phyloP scores from a whole-genome alignment of 345 rosid genomes.

The Corchorus capsularis region DNA sequence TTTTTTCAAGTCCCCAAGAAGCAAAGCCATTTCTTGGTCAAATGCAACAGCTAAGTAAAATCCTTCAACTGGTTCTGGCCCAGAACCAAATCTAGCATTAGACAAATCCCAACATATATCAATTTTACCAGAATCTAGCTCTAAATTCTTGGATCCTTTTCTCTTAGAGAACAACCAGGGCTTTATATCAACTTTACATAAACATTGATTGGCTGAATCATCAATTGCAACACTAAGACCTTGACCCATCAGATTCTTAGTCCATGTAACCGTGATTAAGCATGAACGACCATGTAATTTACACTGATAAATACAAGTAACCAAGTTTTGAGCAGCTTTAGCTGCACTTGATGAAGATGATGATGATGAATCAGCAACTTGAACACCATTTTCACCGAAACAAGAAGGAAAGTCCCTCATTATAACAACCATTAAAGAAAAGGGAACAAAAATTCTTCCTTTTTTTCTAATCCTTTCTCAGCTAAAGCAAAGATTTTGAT shows the following conservation, averaged over 20 bases:
- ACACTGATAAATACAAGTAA: constrained; percentile 74
- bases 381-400: constrained; percentile 95
- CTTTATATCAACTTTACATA: constrained; percentile 84
- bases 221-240: constrained; percentile 71
- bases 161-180: constrained; percentile 90
- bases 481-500: neutral
- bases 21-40: constrained; percentile 59
- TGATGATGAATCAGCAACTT: constrained; percentile 81
- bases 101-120: constrained; percentile 76
- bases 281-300: constrained; percentile 58
- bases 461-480: constrained; percentile 13
- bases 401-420: constrained; percentile 99
- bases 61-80: constrained; percentile 79
- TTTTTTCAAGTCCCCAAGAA: constrained; percentile 79
- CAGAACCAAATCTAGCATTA: constrained; percentile 73
- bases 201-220: constrained; percentile 59
- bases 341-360: constrained; percentile 61
- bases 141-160: constrained; percentile 65
- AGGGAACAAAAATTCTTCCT: neutral
- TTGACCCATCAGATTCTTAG: constrained; percentile 85
- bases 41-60: constrained; percentile 70
- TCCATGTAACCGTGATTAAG: constrained; percentile 80
- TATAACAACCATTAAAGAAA: constrained; percentile 13
- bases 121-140: constrained; percentile 53
- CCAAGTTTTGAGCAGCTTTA: constrained; percentile 76